Evolutionary conservation across 2,329 filamentous ascomycete species (phyloP), one percentile per base, ranked within the genome.

Genomic region (Botrytis elliptica): DNA sequence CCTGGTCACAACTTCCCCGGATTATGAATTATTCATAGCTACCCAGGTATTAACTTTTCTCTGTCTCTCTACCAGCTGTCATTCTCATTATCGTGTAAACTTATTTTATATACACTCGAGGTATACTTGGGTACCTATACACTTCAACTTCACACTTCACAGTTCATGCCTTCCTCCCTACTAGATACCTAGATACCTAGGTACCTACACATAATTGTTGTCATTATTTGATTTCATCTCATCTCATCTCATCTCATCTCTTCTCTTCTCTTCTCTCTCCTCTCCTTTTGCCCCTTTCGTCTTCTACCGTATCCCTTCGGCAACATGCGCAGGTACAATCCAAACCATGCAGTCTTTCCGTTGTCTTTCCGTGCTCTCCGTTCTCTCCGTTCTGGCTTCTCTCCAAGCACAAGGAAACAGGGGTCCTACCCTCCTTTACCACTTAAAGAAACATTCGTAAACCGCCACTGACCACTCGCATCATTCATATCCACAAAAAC

Each of bases 311-410:
- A 40, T 44, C 40, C 38, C 64, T 66, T 66, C 64, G 44, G 64
- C 42, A 49, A 49, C 64, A 18, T 38, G 44, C 64, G 20, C 63
- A 66, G n/a, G 52, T 66, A n/a, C 63, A 12, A 38, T 29, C 42
- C 25, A 29, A 38, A 66, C 42, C 63, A 66, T 49, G 63, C 64
- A 52, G 20, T 66, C 64, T 52, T 66, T 38, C 60, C 60, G 38
- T 25, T 63, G 14, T 42, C 25, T 38, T 42, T n/a, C 10, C 14
- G 20, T n/a, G n/a, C 25, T n/a, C 38, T 40, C 10, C 5, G 40
- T 42, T 40, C 22, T 38, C 25, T 40, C 9, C 14, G 33, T 29
- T 42, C 33, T 33, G 2, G 4, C 33, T 33, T 33, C 25, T n/a
- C 38, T 42, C 2, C 7, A 38, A 38, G 25, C 62, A 42, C 25